These are phyloP conservation scores for Debaryomycetaceae sp. DNA, from an alignment of 1,139 yeast species.

Conservation along the genomic window DNA sequence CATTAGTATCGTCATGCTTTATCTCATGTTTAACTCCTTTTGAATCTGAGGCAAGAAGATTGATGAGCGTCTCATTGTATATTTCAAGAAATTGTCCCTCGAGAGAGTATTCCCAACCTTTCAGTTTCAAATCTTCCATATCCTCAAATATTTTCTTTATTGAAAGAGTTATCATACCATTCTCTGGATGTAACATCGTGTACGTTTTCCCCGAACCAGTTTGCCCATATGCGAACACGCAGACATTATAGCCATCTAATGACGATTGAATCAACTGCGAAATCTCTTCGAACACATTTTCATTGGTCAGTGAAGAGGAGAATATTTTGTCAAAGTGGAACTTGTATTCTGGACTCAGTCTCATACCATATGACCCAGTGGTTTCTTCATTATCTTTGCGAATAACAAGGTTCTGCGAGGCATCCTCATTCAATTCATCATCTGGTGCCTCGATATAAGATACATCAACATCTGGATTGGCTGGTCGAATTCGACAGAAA, in stretches of 20 bases:
- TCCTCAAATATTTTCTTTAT: constrained; percentile 68
- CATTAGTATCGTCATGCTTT: constrained; percentile 58
- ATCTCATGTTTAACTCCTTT: constrained; percentile 55
- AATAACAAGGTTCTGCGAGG: constrained; percentile 45
- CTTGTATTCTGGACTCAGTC: constrained; percentile 19
- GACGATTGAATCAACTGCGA: constrained; percentile 88
- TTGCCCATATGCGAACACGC: constrained; percentile 96
- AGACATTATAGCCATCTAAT: constrained; percentile 85
- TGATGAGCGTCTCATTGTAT: constrained; percentile 78
- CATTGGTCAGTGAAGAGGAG: constrained; percentile 49
- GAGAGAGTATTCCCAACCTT: constrained; percentile 66
- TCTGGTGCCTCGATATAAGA: constrained; percentile 46
- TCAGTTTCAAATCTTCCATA: constrained; percentile 43
- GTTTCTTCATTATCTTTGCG: constrained; percentile 20
- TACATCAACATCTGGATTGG: constrained; percentile 23
- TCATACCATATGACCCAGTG: constrained; percentile 4
- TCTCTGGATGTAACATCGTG: constrained; percentile 73
- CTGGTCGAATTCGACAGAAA: constrained; percentile 80
- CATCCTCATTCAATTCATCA: constrained; percentile 45
- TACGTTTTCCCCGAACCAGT: constrained; percentile 96
- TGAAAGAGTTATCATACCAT: constrained; percentile 84
- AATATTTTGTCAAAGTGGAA: constrained; percentile 84
- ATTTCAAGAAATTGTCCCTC: constrained; percentile 85
- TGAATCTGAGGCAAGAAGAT: constrained; percentile 45
- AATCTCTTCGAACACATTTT: constrained; percentile 73